These are phyloP conservation scores for Lumnitzera littorea DNA, from an alignment of 345 rosid genomes.

Conservation along the genomic window DNA sequence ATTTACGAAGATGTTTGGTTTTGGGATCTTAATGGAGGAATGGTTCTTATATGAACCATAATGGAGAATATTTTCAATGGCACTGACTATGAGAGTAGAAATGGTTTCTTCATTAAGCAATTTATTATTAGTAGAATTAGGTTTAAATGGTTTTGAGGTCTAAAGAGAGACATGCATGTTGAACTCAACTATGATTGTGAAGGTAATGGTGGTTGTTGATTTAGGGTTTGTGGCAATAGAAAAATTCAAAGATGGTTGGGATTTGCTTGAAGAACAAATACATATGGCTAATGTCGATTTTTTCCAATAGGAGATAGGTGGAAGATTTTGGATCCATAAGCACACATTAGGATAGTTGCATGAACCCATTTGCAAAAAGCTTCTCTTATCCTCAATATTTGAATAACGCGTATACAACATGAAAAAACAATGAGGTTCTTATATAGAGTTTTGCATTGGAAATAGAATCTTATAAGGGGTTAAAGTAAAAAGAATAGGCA, in stretches of 20 bases:
- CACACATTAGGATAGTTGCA: neutral
- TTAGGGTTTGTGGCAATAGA: constrained; percentile 26
- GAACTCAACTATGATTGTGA: constrained; percentile 48
- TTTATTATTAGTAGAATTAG: constrained; percentile 26
- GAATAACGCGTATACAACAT: no score
- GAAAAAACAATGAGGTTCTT: no score
- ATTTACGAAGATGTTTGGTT: constrained; percentile 22
- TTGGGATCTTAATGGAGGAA: constrained; percentile 36
- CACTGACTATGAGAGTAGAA: constrained; percentile 35
- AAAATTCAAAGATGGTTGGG: constrained; percentile 53
- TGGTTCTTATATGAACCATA: constrained; percentile 35
- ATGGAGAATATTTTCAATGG: constrained; percentile 51
- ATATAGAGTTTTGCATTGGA: no score
- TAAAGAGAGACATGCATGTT: constrained; percentile 48
- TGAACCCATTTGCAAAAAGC: no score
- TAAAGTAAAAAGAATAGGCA: no score
- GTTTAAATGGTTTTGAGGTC: constrained; percentile 49
- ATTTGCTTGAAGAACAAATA: constrained; percentile 31
- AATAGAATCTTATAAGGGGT: no score
- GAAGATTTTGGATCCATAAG: constrained; percentile 3
- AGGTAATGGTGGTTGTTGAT: constrained; percentile 21
- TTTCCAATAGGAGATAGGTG: constrained; percentile 2
- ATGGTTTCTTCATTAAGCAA: constrained; percentile 30
- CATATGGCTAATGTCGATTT: neutral
- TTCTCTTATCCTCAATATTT: no score